Base-by-base conservation (phyloP, 768 basidiomycete genomes). In the Collybia sordida region DNA sequence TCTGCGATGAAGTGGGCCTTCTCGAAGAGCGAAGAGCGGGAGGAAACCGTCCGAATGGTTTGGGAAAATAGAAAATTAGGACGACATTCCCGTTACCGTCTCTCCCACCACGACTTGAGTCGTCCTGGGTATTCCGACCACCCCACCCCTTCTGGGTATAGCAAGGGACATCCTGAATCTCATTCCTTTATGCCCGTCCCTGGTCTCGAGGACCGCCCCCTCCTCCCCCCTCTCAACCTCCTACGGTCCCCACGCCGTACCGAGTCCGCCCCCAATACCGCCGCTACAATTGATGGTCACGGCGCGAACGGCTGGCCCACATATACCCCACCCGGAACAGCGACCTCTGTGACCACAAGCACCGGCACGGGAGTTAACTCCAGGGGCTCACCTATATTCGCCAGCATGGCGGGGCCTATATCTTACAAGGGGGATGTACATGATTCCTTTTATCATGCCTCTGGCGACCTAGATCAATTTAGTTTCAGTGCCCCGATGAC, bases 1-100 rank as follows among this genome's bases (percentile, higher is more conserved):
- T 65, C 79, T 3, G 83, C 89, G 61, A 88, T 94, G 80, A 80
- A 83, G 9, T 97, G 93, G 93, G 79, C 75, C 4, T 87, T 80
- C 64, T 86, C 86, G 5, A 85, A 83, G 61, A 84, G 80, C 50
- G 83, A 86, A 52, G 90, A 92, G 59, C 75, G 83, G 31, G 80
- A 83, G 59, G 81, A 82, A 50, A 81, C 80, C 0, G 70, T 91
- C 41, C 75, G 73, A 55, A 63, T 75, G 64, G 66, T 80, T 9
- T 79, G 79, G 78, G 72, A 80, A 40, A 71, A 68, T 50, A 72
- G 70, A 37, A 74, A 74, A 55, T 62, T 57, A 51, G 64, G 60
- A 51, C 60, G 49, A 51, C 60, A 51, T 44, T 47, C 54, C 14
- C 54, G 57, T 27, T 55, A 54, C 23, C 37, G 52, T 25, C 54